These are phyloP conservation scores for Aspergillus ochraceus DNA, from an alignment of 2,329 filamentous ascomycete genomes.

Conservation along the genomic window DNA sequence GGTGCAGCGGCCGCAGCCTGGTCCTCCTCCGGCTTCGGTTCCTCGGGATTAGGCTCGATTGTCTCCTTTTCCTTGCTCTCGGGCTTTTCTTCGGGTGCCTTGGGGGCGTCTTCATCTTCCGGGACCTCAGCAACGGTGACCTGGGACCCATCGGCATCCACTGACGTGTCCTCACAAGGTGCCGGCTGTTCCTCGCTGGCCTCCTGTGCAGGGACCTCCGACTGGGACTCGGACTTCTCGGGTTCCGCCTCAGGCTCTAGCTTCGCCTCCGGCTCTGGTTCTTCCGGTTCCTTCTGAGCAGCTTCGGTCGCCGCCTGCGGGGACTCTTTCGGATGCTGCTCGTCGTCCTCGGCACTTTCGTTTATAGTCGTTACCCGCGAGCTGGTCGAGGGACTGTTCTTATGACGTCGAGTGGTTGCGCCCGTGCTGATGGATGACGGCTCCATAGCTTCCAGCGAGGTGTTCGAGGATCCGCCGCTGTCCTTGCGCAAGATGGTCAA, in stretches of 20 bases:
- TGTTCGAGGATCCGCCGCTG: conserved; percentile 19
- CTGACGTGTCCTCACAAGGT: conserved; percentile 1
- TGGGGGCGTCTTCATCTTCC: conserved; percentile 15
- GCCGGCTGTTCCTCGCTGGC: conserved; percentile 9
- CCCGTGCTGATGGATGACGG: conserved; percentile 54
- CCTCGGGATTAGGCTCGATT: not conserved
- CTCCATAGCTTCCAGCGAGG: conserved; percentile 30
- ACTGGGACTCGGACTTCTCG: conserved; percentile 13
- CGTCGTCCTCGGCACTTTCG: conserved; percentile 77
- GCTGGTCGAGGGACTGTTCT: conserved; percentile 77
- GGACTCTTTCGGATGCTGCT: conserved; percentile 23
- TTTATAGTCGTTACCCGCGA: conserved; percentile 78
- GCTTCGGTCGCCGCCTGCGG: conserved; percentile 10
- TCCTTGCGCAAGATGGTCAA: conserved; percentile 41
- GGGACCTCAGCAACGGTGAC: conserved; percentile 21
- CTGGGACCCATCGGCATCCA: conserved; percentile 15
- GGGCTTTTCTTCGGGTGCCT: conserved; percentile 9
- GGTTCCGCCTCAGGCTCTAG: conserved; percentile 9
- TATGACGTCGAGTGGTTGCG: conserved; percentile 79
- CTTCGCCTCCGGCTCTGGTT: conserved; percentile 12
- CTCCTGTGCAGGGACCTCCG: conserved; percentile 10
- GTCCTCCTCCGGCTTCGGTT: not conserved
- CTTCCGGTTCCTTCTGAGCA: conserved; percentile 8
- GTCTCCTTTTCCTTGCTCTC: conserved; percentile 2
- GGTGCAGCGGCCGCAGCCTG: not conserved